These are phyloP conservation scores for Plantago major DNA, from an alignment of 257 asterid species.

Conservation along the genomic window DNA sequence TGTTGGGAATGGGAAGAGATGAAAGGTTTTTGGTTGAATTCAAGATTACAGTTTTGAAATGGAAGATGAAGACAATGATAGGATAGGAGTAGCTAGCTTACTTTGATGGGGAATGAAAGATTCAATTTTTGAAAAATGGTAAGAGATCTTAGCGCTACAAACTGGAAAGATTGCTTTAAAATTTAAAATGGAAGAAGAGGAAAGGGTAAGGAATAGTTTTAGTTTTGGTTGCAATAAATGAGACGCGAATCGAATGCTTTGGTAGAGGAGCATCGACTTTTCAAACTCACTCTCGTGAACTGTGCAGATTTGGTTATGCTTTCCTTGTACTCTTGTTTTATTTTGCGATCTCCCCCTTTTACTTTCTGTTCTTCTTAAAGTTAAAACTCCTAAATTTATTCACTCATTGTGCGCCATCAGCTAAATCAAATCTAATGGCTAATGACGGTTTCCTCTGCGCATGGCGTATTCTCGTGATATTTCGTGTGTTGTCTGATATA, in stretches of 20 bases:
- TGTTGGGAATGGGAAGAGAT: background rate
- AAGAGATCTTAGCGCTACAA: constrained; percentile 4
- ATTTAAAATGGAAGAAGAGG: background rate
- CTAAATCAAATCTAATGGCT: no score
- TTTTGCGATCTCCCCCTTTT: no score
- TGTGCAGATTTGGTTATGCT: background rate
- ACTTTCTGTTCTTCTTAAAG: no score
- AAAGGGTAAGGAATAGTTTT: no score
- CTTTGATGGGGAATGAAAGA: background rate
- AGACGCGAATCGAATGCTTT: background rate
- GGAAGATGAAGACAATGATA: background rate
- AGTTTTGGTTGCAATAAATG: no score
- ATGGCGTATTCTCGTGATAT: no score
- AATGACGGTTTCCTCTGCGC: no score
- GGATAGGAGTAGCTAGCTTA: background rate
- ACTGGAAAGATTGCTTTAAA: background rate
- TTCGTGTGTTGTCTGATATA: no score
- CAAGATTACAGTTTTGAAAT: no score
- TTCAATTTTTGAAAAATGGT: background rate
- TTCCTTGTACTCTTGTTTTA: background rate
- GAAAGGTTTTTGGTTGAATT: no score
- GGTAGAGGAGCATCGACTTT: background rate
- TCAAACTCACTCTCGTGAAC: constrained; percentile 4
- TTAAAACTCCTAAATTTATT: no score
- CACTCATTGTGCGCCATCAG: no score